These are phyloP conservation scores for Clavariopsis aquatica DNA, from an alignment of 495 filamentous ascomycete species.

Conservation along the genomic window DNA sequence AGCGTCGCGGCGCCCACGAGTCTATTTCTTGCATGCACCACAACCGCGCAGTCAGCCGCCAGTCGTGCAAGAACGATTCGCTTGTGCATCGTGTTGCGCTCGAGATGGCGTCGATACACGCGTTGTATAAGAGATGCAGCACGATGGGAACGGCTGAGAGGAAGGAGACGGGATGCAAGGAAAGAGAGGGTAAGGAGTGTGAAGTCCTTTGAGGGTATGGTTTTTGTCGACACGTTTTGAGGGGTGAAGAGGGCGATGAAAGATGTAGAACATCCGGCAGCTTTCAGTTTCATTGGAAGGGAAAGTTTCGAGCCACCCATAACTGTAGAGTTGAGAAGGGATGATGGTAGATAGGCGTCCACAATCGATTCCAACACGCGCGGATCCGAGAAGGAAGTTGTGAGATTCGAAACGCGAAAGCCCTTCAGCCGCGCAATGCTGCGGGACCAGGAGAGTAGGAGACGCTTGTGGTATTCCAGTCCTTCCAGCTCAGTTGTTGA, in stretches of 20 bases:
- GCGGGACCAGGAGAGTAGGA: slow-evolving; percentile 60
- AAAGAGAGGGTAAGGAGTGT: slow-evolving; percentile 60
- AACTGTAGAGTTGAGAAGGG: background rate
- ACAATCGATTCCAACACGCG: slow-evolving; percentile 60
- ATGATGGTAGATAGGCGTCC: slow-evolving; percentile 55
- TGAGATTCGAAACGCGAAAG: slow-evolving; percentile 57
- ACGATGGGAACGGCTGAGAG: slow-evolving; percentile 52
- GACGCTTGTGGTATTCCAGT: slow-evolving; percentile 43
- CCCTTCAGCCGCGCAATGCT: slow-evolving; percentile 52
- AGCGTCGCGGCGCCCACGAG: slow-evolving; percentile 41
- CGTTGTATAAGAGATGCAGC: slow-evolving; percentile 58
- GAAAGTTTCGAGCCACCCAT: slow-evolving; percentile 1
- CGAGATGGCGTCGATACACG: slow-evolving; percentile 39
- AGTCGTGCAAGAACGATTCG: slow-evolving; percentile 39
- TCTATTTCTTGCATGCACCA: slow-evolving; percentile 40
- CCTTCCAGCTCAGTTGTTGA: slow-evolving; percentile 32
- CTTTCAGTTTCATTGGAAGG: slow-evolving; percentile 40
- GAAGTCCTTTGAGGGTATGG: slow-evolving; percentile 52
- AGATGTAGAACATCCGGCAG: slow-evolving; percentile 43
- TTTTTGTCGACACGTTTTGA: slow-evolving; percentile 4
- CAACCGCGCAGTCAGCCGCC: slow-evolving; percentile 42
- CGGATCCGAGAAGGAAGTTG: slow-evolving; percentile 61
- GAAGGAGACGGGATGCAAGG: slow-evolving; percentile 63
- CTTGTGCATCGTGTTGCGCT: slow-evolving; percentile 14
- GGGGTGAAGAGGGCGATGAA: slow-evolving; percentile 44